These are phyloP conservation scores for Sporisorium graminicola DNA, from an alignment of 1,284 basidiomycete genomes.

Conservation along the genomic window DNA sequence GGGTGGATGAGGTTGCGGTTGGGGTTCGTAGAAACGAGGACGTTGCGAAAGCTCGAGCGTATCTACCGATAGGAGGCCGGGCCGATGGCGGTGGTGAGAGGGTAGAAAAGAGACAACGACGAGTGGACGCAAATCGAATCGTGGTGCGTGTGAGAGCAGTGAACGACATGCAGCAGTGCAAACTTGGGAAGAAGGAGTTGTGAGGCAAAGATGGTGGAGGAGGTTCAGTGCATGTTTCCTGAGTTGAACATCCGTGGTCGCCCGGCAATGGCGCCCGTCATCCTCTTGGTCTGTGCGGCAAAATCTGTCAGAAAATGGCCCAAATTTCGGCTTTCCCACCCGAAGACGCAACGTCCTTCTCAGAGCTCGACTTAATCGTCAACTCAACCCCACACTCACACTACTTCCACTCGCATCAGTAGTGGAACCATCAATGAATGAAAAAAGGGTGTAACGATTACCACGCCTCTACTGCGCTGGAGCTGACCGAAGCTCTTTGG, in stretches of 20 bases:
- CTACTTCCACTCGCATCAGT: too few relatives aligned
- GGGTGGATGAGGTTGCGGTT: neutral
- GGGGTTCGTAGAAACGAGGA: neutral
- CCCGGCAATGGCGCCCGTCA: neutral
- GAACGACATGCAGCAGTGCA: conserved; percentile 30
- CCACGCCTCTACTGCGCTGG: conserved; percentile 29
- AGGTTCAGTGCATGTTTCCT: neutral
- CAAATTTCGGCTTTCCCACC: neutral
- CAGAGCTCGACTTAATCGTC: neutral
- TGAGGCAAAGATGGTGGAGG: neutral
- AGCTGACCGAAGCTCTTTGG: conserved; percentile 44
- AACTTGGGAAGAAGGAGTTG: neutral
- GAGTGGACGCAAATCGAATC: conserved; percentile 17
- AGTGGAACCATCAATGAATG: neutral
- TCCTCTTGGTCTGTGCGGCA: neutral
- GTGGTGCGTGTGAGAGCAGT: conserved; percentile 19
- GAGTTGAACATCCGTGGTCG: neutral
- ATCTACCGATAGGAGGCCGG: too few relatives aligned
- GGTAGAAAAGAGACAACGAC: neutral
- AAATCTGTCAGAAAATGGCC: too few relatives aligned
- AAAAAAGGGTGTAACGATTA: too few relatives aligned
- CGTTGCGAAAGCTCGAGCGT: conserved; percentile 15
- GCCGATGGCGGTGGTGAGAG: neutral
- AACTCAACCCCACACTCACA: neutral
- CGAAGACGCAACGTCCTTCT: neutral